Percentiles rank a stretch among this genome's conserved stretches.
Conservation (phyloP, 2,329 filamentous ascomycete species). For the Salinomyces thailandicus region DNA sequence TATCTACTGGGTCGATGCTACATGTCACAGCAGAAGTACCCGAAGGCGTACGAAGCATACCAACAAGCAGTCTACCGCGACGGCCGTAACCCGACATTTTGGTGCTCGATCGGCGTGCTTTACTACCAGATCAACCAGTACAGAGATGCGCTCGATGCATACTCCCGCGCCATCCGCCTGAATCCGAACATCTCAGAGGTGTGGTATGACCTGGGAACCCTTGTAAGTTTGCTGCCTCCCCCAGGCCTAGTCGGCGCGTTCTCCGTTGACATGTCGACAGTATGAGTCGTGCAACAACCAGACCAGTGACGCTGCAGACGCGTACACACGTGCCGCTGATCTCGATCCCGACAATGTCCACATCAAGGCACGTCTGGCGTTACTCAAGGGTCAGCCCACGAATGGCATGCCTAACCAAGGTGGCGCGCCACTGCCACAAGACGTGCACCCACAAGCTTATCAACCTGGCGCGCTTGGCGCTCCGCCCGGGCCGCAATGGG, state of each 20-base stretch:
- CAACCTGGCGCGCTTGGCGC: conserved; percentile 72
- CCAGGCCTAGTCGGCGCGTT: not conserved
- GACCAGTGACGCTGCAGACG: conserved; percentile 88
- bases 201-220: conserved; percentile 93
- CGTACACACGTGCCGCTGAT: conserved; percentile 88
- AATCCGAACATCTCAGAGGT: conserved; percentile 99
- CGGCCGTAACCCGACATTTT: conserved; percentile 94
- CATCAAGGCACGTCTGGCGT: conserved; percentile 86
- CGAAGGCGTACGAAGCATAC: conserved; percentile 96
- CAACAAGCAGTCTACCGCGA: conserved; percentile 98
- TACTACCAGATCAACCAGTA: conserved; percentile 99
- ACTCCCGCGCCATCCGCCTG: conserved; percentile 87
- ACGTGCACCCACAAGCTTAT: conserved; percentile 92
- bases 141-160: conserved; percentile 91
- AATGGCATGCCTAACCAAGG: conserved; percentile 61
- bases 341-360: conserved; percentile 87
- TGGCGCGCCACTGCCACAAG: conserved; percentile 78
- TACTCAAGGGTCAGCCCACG: conserved; percentile 66
- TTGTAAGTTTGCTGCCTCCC: conserved; percentile 52
- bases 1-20: conserved; percentile 95
- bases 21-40: conserved; percentile 98
- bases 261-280: conserved; percentile 38
- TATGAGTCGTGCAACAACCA: conserved; percentile 99
- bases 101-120: conserved; percentile 97
- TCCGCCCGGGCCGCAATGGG: conserved; percentile 82